Evolutionary conservation across 1,139 yeast genomes (phyloP).

Genomic region (Pichia cactophila): DNA sequence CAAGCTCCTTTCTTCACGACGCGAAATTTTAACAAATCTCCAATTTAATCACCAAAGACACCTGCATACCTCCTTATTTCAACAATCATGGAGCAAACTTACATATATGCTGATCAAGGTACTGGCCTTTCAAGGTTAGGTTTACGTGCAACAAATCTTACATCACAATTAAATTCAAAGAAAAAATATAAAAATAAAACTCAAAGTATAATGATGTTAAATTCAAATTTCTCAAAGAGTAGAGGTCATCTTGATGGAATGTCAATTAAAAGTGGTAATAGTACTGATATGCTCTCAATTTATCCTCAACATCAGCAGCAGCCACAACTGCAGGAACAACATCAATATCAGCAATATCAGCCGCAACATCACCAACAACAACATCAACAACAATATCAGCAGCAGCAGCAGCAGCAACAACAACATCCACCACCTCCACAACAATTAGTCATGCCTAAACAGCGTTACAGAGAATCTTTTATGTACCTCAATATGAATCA

Average conservation of each 20-base stretch:
- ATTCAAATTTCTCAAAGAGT: slow-evolving; percentile 9
- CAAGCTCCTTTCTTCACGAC: no score
- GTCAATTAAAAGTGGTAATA: slow-evolving; percentile 10
- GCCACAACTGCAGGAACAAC: slow-evolving; percentile 1
- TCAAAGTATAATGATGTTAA: slow-evolving; percentile 12
- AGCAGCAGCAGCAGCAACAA: slow-evolving; percentile 5
- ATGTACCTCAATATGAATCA: slow-evolving; percentile 10
- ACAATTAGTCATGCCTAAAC: slow-evolving; percentile 1
- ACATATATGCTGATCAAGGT: slow-evolving; percentile 18
- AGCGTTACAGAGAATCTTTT: slow-evolving; percentile 13
- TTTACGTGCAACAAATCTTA: slow-evolving; percentile 19
- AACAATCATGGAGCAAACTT: background rate
- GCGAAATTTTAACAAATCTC: no score
- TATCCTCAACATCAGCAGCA: background rate
- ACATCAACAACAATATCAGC: slow-evolving; percentile 3
- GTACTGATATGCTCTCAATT: background rate
- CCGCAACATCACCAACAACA: slow-evolving; percentile 1
- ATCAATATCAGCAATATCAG: background rate
- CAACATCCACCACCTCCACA: slow-evolving; percentile 7
- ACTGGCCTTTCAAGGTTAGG: slow-evolving; percentile 19
- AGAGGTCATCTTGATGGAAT: slow-evolving; percentile 9
- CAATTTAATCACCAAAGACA: background rate
- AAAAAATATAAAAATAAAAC: slow-evolving; percentile 17
- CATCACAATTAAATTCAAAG: slow-evolving; percentile 13
- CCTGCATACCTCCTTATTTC: background rate